Percentiles rank a stretch among this genome's conserved stretches.
Evolutionary conservation across 2,329 filamentous ascomycete species (phyloP).

Genomic region (Verticillium isaacii): DNA sequence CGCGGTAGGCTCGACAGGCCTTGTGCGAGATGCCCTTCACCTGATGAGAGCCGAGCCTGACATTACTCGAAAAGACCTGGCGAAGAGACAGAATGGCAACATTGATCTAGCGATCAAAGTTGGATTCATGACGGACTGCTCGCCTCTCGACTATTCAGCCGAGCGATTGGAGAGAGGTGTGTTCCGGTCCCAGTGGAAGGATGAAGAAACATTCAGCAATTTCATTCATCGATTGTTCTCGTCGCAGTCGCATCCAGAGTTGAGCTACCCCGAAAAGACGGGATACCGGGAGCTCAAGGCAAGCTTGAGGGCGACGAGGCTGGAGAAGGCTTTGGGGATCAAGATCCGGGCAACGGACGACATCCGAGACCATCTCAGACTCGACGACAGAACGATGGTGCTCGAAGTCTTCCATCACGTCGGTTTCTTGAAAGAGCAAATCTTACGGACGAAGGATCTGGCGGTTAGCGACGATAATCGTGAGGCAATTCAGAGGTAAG

Average conservation of each 20-base stretch:
- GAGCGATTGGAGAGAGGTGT: neutral
- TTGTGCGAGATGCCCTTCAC: neutral
- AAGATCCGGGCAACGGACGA: constrained; percentile 6
- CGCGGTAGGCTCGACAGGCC: neutral
- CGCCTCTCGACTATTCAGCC: neutral
- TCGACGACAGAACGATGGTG: constrained; percentile 4
- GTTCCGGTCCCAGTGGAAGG: neutral
- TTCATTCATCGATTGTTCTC: neutral
- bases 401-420: constrained; percentile 10
- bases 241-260: neutral
- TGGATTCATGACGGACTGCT: constrained; percentile 3
- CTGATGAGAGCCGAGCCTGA: constrained; percentile 2
- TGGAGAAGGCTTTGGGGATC: constrained; percentile 4
- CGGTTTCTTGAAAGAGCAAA: constrained; percentile 11
- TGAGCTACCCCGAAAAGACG: constrained; percentile 1
- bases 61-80: neutral
- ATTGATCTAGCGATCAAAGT: neutral
- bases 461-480: neutral
- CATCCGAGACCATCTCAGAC: constrained; percentile 9
- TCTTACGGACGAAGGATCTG: constrained; percentile 5
- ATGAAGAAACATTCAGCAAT: constrained; percentile 1
- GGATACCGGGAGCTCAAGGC: neutral
- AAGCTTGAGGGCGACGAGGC: constrained; percentile 5
- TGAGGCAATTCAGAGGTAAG: neutral
- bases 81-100: neutral